phyloP scores from a whole-genome alignment of 768 basidiomycete species.

The Collybiopsis confluens region DNA sequence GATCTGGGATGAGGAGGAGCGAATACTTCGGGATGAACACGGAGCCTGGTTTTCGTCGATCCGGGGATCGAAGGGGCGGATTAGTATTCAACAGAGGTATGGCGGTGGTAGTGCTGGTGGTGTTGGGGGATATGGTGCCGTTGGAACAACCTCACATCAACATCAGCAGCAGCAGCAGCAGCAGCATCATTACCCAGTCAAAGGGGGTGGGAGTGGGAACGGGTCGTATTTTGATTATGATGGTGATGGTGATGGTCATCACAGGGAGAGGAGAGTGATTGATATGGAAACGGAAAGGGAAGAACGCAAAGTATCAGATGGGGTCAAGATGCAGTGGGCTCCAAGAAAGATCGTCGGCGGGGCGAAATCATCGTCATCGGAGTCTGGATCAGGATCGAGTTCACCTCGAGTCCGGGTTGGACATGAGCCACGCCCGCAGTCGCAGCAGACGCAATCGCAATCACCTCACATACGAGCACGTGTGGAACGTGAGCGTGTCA shows the following conservation, averaged over 20 bases:
- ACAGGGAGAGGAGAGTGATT: background rate
- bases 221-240: background rate
- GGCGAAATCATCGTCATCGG: background rate
- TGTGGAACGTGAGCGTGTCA: conserved; percentile 20
- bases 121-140: conserved; percentile 56
- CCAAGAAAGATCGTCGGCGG: background rate
- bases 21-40: conserved; percentile 71
- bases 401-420: background rate
- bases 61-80: conserved; percentile 40
- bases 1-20: conserved; percentile 85
- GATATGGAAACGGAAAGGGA: conserved; percentile 5
- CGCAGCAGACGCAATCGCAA: background rate
- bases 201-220: background rate
- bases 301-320: background rate
- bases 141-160: conserved; percentile 23
- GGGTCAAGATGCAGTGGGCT: conserved; percentile 8
- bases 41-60: conserved; percentile 67
- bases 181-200: background rate
- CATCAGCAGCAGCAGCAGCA: background rate
- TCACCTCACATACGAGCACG: conserved; percentile 17
- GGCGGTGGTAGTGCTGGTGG: conserved; percentile 59
- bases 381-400: background rate
- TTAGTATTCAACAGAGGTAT: conserved; percentile 32
- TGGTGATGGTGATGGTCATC: no score
- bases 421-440: conserved; percentile 11